These are phyloP conservation scores for Aphanomyces cochlioides DNA, from an alignment of 352 stramenopile genomes.

Conservation along the genomic window DNA sequence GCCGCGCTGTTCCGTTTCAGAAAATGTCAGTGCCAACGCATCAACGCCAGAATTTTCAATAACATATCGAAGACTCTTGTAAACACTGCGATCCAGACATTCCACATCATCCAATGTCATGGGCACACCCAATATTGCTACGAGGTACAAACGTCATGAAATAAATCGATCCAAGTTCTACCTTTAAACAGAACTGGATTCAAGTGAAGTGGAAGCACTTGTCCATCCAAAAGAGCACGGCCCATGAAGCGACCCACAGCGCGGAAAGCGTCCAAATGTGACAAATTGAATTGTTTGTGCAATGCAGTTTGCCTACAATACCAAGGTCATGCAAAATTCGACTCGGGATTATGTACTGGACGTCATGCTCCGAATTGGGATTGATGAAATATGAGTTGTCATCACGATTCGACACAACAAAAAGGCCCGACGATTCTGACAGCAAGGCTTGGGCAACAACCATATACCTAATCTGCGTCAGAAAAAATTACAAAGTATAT, in stretches of 20 bases:
- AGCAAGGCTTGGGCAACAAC: conserved; percentile 73
- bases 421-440: conserved; percentile 64
- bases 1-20: conserved; percentile 63
- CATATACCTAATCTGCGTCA: conserved; percentile 34
- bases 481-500: conserved; percentile 30
- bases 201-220: conserved; percentile 66
- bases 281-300: conserved; percentile 28
- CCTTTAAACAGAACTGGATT: conserved; percentile 78
- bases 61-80: conserved; percentile 77
- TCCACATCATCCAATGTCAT: conserved; percentile 82
- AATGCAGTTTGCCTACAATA: not conserved
- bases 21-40: conserved; percentile 65
- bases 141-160: not conserved
- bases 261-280: conserved; percentile 49
- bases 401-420: conserved; percentile 70
- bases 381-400: conserved; percentile 77
- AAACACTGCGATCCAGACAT: conserved; percentile 70
- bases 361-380: conserved; percentile 49
- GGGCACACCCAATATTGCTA: conserved; percentile 54
- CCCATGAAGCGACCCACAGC: conserved; percentile 67
- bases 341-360: conserved; percentile 17
- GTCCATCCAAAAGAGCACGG: conserved; percentile 72
- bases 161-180: conserved; percentile 25
- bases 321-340: conserved; percentile 44
- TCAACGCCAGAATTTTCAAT: conserved; percentile 68